Percentiles rank a stretch among this genome's conserved stretches.
Conservation (phyloP, 345 rosid species). For the Pugionium cornutum region DNA sequence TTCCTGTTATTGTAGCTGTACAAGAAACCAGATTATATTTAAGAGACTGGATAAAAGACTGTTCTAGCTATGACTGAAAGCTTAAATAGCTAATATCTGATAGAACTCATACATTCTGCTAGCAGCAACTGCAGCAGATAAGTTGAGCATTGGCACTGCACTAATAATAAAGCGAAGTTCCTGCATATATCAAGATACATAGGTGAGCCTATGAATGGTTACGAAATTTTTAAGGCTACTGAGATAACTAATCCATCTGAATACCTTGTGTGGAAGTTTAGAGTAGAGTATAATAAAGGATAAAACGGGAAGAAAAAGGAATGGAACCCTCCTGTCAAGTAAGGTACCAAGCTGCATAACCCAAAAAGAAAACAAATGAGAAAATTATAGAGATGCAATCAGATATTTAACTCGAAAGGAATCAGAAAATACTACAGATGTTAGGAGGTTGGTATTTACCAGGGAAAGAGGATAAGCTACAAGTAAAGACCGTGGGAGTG, state of each 20-base stretch:
- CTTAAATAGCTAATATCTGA: slow-evolving; percentile 28
- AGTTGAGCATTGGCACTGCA: slow-evolving; percentile 90
- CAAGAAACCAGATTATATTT: slow-evolving; percentile 20
- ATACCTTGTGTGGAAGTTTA: slow-evolving; percentile 97
- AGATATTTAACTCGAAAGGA: slow-evolving; percentile 19
- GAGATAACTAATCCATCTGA: slow-evolving; percentile 25
- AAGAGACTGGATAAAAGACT: slow-evolving; percentile 10
- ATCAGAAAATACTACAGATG: slow-evolving; percentile 4
- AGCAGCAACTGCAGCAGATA: slow-evolving; percentile 89
- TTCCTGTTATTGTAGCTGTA: slow-evolving; percentile 87
- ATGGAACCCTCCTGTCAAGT: slow-evolving; percentile 73
- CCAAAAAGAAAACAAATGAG: slow-evolving; percentile 10
- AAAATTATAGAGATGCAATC: slow-evolving; percentile 17
- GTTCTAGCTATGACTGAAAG: slow-evolving; percentile 20
- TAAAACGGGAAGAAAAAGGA: slow-evolving; percentile 63
- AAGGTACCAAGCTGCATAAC: slow-evolving; percentile 73
- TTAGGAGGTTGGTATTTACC: slow-evolving; percentile 52
- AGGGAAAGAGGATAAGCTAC: slow-evolving; percentile 85
- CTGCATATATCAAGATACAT: slow-evolving; percentile 47
- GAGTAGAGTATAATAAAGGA: slow-evolving; percentile 83
- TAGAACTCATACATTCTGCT: slow-evolving; percentile 68
- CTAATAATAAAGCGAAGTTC: slow-evolving; percentile 95
- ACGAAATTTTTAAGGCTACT: slow-evolving; percentile 26
- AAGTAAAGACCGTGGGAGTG: slow-evolving; percentile 84
- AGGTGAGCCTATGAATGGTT: slow-evolving; percentile 2